A percentile compares a stretch with the other conserved stretches of the same genome.
Evolutionary conservation across 2,329 filamentous ascomycete genomes (phyloP).

Genomic region (Calonectria pauciramosa): DNA sequence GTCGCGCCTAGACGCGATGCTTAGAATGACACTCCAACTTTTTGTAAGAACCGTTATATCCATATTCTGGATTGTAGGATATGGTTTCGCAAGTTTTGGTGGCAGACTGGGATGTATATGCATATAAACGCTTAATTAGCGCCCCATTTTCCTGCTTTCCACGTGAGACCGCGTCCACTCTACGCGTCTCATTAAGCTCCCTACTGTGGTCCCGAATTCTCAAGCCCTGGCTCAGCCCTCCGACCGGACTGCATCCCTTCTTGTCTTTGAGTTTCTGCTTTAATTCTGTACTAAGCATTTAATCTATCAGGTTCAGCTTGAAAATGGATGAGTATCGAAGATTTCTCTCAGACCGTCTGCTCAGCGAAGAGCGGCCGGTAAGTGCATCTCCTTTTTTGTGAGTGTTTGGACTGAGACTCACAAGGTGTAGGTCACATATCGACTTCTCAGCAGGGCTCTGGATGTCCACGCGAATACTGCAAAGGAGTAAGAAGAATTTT

Average conservation of each 20-base stretch:
- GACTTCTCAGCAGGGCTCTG: conserved; percentile 83
- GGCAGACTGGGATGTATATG: background rate
- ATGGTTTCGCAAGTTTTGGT: background rate
- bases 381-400: conserved; percentile 43
- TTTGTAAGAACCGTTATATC: conserved; percentile 6
- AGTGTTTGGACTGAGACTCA: conserved; percentile 4
- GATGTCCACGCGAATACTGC: conserved; percentile 89
- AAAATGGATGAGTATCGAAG: conserved; percentile 75
- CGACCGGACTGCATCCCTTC: background rate
- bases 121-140: background rate
- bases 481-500: conserved; percentile 77
- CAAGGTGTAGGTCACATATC: conserved; percentile 82
- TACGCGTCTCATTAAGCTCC: conserved; percentile 34
- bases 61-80: conserved; percentile 12
- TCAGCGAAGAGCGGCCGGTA: conserved; percentile 82
- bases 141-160: conserved; percentile 19
- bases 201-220: conserved; percentile 27
- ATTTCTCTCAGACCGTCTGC: conserved; percentile 81
- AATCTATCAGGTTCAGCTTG: background rate
- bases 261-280: background rate
- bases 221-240: conserved; percentile 11
- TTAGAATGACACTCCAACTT: conserved; percentile 29
- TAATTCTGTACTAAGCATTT: background rate
- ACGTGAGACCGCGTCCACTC: conserved; percentile 53
- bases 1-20: conserved; percentile 43